These are phyloP conservation scores for Schizochytrium sp. DNA, from an alignment of 108 stramenopile genomes.

Conservation along the genomic window DNA sequence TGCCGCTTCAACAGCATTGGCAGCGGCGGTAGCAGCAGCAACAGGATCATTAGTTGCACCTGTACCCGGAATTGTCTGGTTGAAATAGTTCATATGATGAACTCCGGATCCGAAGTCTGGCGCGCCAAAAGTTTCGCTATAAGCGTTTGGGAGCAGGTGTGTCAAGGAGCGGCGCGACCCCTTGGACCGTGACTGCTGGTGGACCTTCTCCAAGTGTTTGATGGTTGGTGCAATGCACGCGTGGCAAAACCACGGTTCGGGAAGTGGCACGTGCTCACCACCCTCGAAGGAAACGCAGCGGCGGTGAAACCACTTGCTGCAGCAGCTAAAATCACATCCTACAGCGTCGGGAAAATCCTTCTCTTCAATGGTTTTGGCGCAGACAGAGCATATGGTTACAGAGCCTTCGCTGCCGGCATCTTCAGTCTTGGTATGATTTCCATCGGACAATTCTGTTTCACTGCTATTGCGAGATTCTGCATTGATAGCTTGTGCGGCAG, in stretches of 20 bases:
- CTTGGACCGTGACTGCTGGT: slow-evolving; percentile 48
- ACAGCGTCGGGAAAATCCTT: slow-evolving; percentile 35
- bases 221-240: slow-evolving; percentile 21
- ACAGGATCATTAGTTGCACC: no score
- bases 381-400: slow-evolving; percentile 4
- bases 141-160: slow-evolving; percentile 22
- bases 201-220: slow-evolving; percentile 30
- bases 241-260: slow-evolving; percentile 34
- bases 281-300: slow-evolving; percentile 24
- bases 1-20: no score
- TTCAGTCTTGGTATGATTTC: no score
- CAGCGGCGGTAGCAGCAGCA: no score
- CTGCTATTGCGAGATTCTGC: no score
- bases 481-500: no score
- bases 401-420: no score
- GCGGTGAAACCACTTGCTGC: slow-evolving; percentile 40
- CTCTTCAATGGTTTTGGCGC: slow-evolving; percentile 31
- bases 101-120: no score
- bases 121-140: background rate
- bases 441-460: no score
- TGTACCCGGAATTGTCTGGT: no score
- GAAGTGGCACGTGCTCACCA: background rate
- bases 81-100: no score
- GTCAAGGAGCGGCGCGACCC: slow-evolving; percentile 5
- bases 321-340: background rate